phyloP scores from a whole-genome alignment of 2,329 filamentous ascomycete species.

The Penicillium hordei region DNA sequence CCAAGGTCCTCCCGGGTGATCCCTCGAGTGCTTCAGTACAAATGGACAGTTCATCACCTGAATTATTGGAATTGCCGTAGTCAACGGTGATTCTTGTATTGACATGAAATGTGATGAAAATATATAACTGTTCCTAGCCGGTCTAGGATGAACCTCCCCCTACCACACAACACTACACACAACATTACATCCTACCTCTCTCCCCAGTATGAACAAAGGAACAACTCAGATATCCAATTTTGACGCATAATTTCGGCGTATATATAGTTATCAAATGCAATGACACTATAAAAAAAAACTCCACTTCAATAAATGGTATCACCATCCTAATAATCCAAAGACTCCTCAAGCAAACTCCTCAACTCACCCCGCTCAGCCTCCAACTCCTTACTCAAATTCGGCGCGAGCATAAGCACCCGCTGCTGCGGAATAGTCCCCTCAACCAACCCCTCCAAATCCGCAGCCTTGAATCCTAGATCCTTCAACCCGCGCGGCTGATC shows the following conservation, averaged over 20 bases:
- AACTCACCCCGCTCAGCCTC: slow-evolving; percentile 71
- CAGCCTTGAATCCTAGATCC: slow-evolving; percentile 72
- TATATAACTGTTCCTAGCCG: neutral
- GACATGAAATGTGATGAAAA: neutral
- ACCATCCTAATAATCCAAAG: slow-evolving; percentile 51
- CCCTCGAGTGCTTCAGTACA: neutral
- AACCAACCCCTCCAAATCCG: slow-evolving; percentile 78
- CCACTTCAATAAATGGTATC: neutral
- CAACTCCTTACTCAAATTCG: slow-evolving; percentile 70
- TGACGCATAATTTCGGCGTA: neutral
- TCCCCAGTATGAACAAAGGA: neutral
- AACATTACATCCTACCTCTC: neutral
- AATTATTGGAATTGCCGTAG: neutral
- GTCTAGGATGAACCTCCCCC: neutral
- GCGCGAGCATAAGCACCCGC: slow-evolving; percentile 87
- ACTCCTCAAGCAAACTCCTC: slow-evolving; percentile 65
- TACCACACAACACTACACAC: neutral
- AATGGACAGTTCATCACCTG: neutral
- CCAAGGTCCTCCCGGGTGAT: slow-evolving; percentile 16
- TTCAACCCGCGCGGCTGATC: slow-evolving; percentile 88
- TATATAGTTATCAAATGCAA: neutral
- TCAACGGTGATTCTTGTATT: neutral
- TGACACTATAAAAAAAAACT: too few relatives aligned
- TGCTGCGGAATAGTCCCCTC: slow-evolving; percentile 94
- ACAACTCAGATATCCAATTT: neutral